phyloP scores from a whole-genome alignment of 345 rosid genomes.

The Limnanthes douglasii region DNA sequence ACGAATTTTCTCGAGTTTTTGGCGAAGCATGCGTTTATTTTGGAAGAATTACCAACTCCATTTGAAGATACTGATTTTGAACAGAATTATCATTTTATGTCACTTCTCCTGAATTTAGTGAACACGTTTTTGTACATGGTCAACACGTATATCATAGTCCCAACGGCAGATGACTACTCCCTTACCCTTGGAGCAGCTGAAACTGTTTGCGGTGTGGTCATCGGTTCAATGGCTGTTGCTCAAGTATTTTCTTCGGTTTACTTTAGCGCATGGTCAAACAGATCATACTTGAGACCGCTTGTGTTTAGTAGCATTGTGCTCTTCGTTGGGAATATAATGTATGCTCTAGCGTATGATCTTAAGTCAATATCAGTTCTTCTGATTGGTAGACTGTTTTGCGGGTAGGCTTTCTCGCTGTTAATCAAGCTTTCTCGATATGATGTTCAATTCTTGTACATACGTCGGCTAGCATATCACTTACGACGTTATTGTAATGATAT shows the following conservation, averaged over 20 bases:
- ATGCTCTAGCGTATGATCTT: slow-evolving; percentile 66
- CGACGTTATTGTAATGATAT: slow-evolving; percentile 6
- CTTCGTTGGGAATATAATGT: slow-evolving; percentile 41
- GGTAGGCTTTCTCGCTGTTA: slow-evolving; percentile 28
- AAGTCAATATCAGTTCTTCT: slow-evolving; percentile 48
- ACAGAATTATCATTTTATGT: slow-evolving; percentile 49
- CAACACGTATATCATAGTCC: slow-evolving; percentile 63
- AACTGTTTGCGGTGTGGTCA: slow-evolving; percentile 63
- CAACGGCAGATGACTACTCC: slow-evolving; percentile 69
- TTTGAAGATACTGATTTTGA: slow-evolving; percentile 33
- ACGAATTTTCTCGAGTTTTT: slow-evolving; percentile 53
- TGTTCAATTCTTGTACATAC: too few relatives aligned
- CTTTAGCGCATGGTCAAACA: slow-evolving; percentile 38
- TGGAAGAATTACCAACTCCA: slow-evolving; percentile 47
- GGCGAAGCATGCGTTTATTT: slow-evolving; percentile 72
- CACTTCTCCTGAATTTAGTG: slow-evolving; percentile 54
- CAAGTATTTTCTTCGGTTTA: slow-evolving; percentile 69
- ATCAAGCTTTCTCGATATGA: too few relatives aligned
- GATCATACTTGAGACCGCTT: slow-evolving; percentile 62
- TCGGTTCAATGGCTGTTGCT: slow-evolving; percentile 83
- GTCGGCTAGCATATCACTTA: too few relatives aligned
- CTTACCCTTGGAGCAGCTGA: slow-evolving; percentile 63
- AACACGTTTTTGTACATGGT: slow-evolving; percentile 65
- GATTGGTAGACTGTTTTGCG: slow-evolving; percentile 59
- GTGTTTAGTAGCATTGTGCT: slow-evolving; percentile 63